phyloP scores from a whole-genome alignment of 73 alveolate species.

The Paramecium tetraurelia region DNA sequence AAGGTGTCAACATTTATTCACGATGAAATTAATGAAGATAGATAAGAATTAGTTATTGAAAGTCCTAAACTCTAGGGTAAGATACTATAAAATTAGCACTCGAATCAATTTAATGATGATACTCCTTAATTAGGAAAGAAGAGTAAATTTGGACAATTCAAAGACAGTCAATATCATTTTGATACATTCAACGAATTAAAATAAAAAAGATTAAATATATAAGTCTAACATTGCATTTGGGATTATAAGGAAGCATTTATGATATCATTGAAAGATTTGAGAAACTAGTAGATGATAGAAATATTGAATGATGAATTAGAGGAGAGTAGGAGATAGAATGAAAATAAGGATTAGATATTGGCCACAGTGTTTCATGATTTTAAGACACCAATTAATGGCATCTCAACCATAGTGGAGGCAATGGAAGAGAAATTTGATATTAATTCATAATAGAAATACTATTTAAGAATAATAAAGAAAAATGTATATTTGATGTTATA shows the following conservation, averaged over 20 bases:
- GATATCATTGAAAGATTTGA: neutral
- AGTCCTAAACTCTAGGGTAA: neutral
- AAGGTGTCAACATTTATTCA: neutral
- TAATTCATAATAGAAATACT: constrained; percentile 1
- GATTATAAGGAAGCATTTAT: neutral
- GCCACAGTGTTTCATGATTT: constrained; percentile 63
- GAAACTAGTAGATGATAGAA: neutral
- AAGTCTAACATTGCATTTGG: neutral
- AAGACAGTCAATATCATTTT: neutral
- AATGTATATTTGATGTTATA: constrained; percentile 43
- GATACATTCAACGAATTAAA: neutral
- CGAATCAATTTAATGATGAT: neutral
- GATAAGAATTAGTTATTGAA: neutral
- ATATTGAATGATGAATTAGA: constrained; percentile 4
- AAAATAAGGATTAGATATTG: constrained; percentile 14
- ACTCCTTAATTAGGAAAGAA: neutral
- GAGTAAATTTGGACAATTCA: neutral
- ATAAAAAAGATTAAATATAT: neutral
- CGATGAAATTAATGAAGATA: neutral
- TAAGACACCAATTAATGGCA: constrained; percentile 64
- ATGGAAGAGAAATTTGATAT: constrained; percentile 23
- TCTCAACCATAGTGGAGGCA: constrained; percentile 25
- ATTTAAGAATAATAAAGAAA: constrained; percentile 32
- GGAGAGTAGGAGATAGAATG: neutral
- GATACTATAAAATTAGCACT: neutral